Percentiles rank a stretch among this genome's conserved stretches.
These are phyloP conservation scores for Xylaria curta DNA, from an alignment of 495 filamentous ascomycete species.

Conservation along the genomic window DNA sequence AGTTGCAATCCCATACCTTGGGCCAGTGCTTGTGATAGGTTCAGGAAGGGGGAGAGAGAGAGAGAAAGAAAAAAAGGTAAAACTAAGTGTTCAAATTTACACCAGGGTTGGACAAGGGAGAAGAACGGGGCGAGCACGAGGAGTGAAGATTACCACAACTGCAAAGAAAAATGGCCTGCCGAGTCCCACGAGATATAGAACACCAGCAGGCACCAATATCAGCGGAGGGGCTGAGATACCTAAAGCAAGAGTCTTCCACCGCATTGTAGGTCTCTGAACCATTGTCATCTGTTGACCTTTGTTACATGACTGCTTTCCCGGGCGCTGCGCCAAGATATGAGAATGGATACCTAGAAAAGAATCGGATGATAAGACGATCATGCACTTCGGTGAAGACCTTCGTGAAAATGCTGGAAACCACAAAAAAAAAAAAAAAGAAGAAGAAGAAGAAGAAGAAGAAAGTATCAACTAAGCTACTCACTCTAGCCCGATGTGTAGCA, in stretches of 20 bases:
- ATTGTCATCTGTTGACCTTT: neutral
- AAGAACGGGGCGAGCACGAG: too few species aligned
- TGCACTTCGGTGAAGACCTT: neutral
- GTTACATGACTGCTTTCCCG: too few species aligned
- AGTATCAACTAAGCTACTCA: neutral
- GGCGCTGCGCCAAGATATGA: too few species aligned
- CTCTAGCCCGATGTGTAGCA: neutral
- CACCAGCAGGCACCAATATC: neutral
- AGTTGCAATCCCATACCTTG: too few species aligned
- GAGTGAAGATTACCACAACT: neutral
- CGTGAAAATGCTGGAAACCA: too few species aligned
- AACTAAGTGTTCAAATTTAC: neutral
- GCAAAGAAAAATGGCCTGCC: neutral
- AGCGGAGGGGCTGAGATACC: neutral
- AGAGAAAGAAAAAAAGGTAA: too few species aligned
- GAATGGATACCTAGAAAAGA: neutral
- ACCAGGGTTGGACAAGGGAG: neutral
- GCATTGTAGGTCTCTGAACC: neutral
- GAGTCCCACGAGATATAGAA: slow-evolving; percentile 1
- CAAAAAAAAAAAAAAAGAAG: too few species aligned
- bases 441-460: too few species aligned
- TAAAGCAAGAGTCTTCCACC: neutral
- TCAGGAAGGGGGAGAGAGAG: too few species aligned
- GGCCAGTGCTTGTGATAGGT: too few species aligned
- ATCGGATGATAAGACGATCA: neutral